Base-by-base conservation (phyloP, 2,329 filamentous ascomycete species). In the Achaetomium macrosporum region DNA sequence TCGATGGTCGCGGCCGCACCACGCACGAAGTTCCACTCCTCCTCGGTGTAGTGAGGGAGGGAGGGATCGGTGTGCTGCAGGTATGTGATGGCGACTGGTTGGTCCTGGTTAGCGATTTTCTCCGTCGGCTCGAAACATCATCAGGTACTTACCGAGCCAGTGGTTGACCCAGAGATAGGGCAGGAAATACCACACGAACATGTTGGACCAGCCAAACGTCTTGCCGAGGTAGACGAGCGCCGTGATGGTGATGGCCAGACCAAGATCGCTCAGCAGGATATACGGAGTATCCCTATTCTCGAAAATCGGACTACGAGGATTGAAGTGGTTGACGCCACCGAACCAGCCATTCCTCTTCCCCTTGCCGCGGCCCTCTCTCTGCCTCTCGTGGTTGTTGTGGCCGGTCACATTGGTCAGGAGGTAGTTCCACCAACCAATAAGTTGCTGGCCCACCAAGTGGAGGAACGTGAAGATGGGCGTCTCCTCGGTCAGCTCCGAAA, bases 131-230 rank as follows among this genome's bases (percentile, higher is more conserved):
- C 9, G 17, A 19, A 15, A 16, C 3, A n/a, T n/a, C 1, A 17
- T 41, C 43, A 8, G 20, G 5, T 12, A 58, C 56, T 60, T 85
- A 93, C 89, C 88, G 54, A 97, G 87, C 92, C 92, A 97, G 82
- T 96, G 90, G 82, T 97, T 95, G 49, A 96, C 91, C 92, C 92
- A 96, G 57, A 96, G 78, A 71, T 97, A 99, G 36, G 93, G 93
- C 54, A 95, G 68, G 66, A 91, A 84, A 75, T 99, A 99, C 92
- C 93, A 97, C 58, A 99, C 87, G 55, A 88, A 74, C 69, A 97
- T 77, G 77, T 96, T 97, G 68, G 76, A 69, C 77, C 84, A 92
- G 66, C 93, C 93, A 63, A 85, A 96, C 52, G 73, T 87, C 70
- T 83, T 83, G 64, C 84, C 84, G 60, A 96, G 76, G 64, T 78